Evolutionary conservation across 306 rosid species (phyloP), one percentile per base, ranked within the genome.

Genomic region (Dalbergia cochinchinensis): DNA sequence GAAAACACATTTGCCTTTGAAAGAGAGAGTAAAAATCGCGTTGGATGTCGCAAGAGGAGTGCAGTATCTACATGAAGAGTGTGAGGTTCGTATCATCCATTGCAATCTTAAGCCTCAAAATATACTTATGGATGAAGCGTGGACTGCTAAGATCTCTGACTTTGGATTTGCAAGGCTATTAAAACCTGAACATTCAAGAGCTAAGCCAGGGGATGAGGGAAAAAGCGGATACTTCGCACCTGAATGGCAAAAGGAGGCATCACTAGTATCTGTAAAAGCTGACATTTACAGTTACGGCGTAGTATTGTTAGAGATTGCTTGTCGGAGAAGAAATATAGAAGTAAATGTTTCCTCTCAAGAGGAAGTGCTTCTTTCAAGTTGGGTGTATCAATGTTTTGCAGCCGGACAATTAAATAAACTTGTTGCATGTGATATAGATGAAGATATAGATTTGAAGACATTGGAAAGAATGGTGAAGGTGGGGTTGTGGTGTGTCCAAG

Each of bases 21-120:
- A 42, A 58, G 80, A 79, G 7, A 86, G 48, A 76, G n/a, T 86
- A 5, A 81, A 73, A 53, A 74, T 85, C 0, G 85, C 85, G 20
- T 35, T 72, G 74, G 83, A 85, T 7, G 78, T 82, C 63, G 86
- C 76, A 0, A 68, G 76, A 62, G 86, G 88, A 19, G 2, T 85
- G 9, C 10, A 78, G 37, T 85, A 85, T 69, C 83, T 85, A 37
- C 88, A 85, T 18, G 88, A 85, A 20, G 86, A 85, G 68, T 85
- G 86, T 33, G 82, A 78, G 5, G 79, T 62, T 6, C 51, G 79
- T 5, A 82, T 78, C 8, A 75, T 83, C 22, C 89, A 86, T 31
- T 72, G 87, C 81, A 80, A 86, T 55, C 77, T 86, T 22, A 86
- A 77, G 66, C 85, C 87, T 14, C 72, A 53, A 8, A 83, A 86